phyloP scores from a whole-genome alignment of 2,329 filamentous ascomycete species.

The Aspergillus pseudoviridinutans region DNA sequence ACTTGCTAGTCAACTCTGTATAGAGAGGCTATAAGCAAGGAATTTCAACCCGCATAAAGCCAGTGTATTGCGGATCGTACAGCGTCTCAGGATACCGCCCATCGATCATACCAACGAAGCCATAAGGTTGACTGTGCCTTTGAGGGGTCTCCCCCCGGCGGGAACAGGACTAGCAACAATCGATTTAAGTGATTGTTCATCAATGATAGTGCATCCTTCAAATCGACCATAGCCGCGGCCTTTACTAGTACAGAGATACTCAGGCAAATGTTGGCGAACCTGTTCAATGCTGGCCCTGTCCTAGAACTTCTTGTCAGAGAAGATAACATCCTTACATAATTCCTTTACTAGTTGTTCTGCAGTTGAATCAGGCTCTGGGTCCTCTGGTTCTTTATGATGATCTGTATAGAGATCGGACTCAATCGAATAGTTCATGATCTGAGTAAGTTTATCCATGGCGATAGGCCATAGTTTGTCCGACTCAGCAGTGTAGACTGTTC shows the following conservation, averaged over 20 bases:
- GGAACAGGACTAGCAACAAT: background rate
- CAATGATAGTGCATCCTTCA: background rate
- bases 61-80: background rate
- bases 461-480: background rate
- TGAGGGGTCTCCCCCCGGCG: background rate
- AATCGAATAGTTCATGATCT: background rate
- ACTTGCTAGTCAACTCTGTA: background rate
- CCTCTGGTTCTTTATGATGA: background rate
- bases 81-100: conserved; percentile 2
- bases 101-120: conserved; percentile 4
- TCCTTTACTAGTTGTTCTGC: background rate
- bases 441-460: background rate
- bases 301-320: background rate
- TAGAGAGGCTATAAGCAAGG: conserved; percentile 1
- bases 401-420: background rate
- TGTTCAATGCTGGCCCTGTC: background rate
- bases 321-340: background rate
- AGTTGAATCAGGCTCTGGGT: background rate
- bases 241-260: background rate
- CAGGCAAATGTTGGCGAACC: background rate
- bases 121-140: background rate
- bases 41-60: conserved; percentile 2
- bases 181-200: background rate
- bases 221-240: background rate
- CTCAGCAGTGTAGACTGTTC: background rate